These are phyloP conservation scores for Chaetomium olivaceum DNA, from an alignment of 2,329 filamentous ascomycete species.

Conservation along the genomic window DNA sequence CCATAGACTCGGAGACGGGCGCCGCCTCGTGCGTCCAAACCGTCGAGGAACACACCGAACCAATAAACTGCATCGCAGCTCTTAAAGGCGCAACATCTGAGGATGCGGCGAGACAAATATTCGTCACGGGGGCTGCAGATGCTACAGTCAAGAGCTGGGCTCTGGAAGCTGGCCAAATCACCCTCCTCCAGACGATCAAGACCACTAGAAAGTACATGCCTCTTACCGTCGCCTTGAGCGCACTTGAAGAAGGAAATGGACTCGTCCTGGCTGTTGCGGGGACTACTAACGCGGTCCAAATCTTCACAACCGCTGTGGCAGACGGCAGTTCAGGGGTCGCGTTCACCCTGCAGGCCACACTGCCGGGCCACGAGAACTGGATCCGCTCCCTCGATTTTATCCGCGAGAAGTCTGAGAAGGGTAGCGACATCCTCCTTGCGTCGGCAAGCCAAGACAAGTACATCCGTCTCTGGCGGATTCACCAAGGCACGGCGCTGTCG, in stretches of 20 bases:
- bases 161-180: slow-evolving; percentile 51
- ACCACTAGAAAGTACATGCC: slow-evolving; percentile 81
- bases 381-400: slow-evolving; percentile 82
- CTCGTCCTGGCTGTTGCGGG: slow-evolving; percentile 81
- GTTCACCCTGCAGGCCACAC: slow-evolving; percentile 73
- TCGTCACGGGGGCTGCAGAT: slow-evolving; percentile 82
- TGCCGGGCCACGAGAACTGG: slow-evolving; percentile 94
- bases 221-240: slow-evolving; percentile 69
- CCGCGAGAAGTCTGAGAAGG: slow-evolving; percentile 54
- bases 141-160: slow-evolving; percentile 71
- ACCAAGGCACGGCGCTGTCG: slow-evolving; percentile 66
- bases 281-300: slow-evolving; percentile 77
- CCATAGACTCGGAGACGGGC: slow-evolving; percentile 34
- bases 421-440: slow-evolving; percentile 75
- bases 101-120: slow-evolving; percentile 43
- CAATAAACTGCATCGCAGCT: slow-evolving; percentile 69
- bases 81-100: slow-evolving; percentile 33
- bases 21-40: slow-evolving; percentile 52
- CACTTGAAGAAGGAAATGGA: slow-evolving; percentile 55
- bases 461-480: slow-evolving; percentile 87
- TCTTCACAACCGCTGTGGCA: slow-evolving; percentile 59
- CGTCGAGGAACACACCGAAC: slow-evolving; percentile 66
- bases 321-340: slow-evolving; percentile 35
- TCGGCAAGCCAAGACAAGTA: slow-evolving; percentile 98
- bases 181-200: slow-evolving; percentile 68